Evolutionary conservation across 2,329 filamentous ascomycete genomes (phyloP), one percentile per base, ranked within the genome.

Genomic region (Colletotrichum paranaense): DNA sequence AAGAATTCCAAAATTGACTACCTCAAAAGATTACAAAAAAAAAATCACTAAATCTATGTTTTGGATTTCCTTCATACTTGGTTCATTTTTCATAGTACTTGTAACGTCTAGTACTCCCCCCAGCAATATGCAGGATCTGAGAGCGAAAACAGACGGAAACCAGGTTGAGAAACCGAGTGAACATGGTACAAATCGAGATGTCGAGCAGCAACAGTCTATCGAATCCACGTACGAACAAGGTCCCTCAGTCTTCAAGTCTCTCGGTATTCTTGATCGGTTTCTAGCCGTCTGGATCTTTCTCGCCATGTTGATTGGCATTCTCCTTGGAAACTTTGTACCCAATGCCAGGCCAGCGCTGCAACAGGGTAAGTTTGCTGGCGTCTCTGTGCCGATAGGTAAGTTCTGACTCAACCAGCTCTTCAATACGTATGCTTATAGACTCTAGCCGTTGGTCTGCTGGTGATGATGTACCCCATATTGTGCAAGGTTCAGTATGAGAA

Each of bases 391-490:
- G 0, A 93, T 93, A 56, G 90, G 90, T 90, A 80, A 19, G 77
- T 75, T 16, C 8, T 57, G n/a, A 22, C n/a, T 30, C 4, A 7
- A 4, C 6, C 12, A 9, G 2, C 26, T n/a, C 1, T 58, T 2
- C 9, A 5, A 6, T 2, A 6, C 14, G 2, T 5, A 2, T 42
- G 53, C 58, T 72, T 16, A 75, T 26, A 14, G 2, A 19, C 3
- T 26, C 4, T 22, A 94, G 94, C 94, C 0, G 85, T 97, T 60
- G 94, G 95, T 0, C 84, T 97, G 1, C 87, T 97, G 1, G 91
- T 97, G 55, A 97, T 97, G 94, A 97, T 97, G 94, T 97, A 97
- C 79, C 95, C 95, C 0, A 97, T 97, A 73, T 85, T 97, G 0
- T 97, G 94, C 87, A 97, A 97, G 81, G 93, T 97, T 6, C 90